These are phyloP conservation scores for Leishmania mexicana DNA, from an alignment of 208 protist genomes.

Conservation along the genomic window DNA sequence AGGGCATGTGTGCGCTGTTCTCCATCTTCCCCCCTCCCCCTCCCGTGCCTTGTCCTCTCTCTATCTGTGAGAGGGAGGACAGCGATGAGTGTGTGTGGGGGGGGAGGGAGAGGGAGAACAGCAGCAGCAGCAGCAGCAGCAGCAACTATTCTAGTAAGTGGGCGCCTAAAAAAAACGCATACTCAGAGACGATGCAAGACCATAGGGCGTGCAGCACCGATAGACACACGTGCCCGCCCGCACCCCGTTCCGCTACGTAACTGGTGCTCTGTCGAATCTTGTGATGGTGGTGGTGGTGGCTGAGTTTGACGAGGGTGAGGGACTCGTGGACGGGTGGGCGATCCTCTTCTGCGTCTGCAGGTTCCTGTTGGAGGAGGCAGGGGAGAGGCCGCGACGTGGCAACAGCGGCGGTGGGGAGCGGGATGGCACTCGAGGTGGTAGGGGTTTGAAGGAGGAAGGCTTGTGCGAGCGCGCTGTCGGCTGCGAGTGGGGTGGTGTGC, in stretches of 20 bases:
- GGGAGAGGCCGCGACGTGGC: slow-evolving; percentile 9
- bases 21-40: not conserved
- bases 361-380: not conserved
- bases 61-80: not conserved
- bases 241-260: not conserved
- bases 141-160: not conserved
- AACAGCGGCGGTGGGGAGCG: slow-evolving; percentile 9
- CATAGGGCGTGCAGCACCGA: not conserved
- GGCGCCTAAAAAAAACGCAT: not conserved
- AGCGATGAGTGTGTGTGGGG: not conserved
- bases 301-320: slow-evolving; percentile 3
- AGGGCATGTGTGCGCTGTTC: not conserved
- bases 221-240: not conserved
- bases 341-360: not conserved
- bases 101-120: not conserved
- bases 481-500: slow-evolving; percentile 8
- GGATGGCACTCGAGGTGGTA: not conserved
- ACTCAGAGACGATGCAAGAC: not conserved
- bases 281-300: not conserved
- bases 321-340: not conserved
- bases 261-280: not conserved
- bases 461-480: not conserved
- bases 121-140: not conserved
- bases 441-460: not conserved
- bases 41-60: too few species aligned